A percentile compares a stretch with the other conserved stretches of the same genome.
These are phyloP conservation scores for Metschnikowia koreensis DNA, from an alignment of 805 yeast genomes.

Conservation along the genomic window DNA sequence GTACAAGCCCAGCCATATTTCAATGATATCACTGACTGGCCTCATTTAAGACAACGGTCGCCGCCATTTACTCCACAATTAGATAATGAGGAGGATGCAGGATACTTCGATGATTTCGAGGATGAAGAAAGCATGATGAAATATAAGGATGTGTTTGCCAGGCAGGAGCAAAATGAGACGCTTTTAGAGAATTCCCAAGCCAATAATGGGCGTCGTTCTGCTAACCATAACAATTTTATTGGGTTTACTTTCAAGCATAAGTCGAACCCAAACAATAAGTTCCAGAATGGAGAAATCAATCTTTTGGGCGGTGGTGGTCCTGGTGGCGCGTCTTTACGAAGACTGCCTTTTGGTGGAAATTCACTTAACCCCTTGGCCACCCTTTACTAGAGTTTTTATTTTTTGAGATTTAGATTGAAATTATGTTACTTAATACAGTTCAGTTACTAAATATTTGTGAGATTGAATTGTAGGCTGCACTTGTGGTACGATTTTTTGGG, in stretches of 20 bases:
- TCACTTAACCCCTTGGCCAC: constrained; percentile 45
- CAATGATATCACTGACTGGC: constrained; percentile 73
- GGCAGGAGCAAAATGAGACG: constrained; percentile 80
- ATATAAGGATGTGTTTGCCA: constrained; percentile 93
- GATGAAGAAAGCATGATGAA: constrained; percentile 97
- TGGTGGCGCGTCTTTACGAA: constrained; percentile 4
- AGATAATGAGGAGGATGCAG: constrained; percentile 97
- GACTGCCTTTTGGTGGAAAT: constrained; percentile 20
- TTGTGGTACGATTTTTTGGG: no score
- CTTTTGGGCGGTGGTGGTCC: constrained; percentile 25
- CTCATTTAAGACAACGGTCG: constrained; percentile 57
- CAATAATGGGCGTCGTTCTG: constrained; percentile 47
- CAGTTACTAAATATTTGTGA: not conserved
- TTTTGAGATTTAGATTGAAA: no score
- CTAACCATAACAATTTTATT: constrained; percentile 56
- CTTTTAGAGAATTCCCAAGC: constrained; percentile 57
- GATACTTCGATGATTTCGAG: constrained; percentile 95
- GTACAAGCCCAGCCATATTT: constrained; percentile 79
- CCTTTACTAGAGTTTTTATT: constrained; percentile 26
- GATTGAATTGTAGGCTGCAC: not conserved
- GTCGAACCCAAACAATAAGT: constrained; percentile 52
- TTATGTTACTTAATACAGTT: not conserved
- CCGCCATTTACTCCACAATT: constrained; percentile 98
- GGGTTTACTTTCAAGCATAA: constrained; percentile 96
- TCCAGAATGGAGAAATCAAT: constrained; percentile 37